A percentile compares a stretch with the other conserved stretches of the same genome.
Conservation (phyloP, 768 basidiomycete genomes). For the Hygrophorus pudorinus region DNA sequence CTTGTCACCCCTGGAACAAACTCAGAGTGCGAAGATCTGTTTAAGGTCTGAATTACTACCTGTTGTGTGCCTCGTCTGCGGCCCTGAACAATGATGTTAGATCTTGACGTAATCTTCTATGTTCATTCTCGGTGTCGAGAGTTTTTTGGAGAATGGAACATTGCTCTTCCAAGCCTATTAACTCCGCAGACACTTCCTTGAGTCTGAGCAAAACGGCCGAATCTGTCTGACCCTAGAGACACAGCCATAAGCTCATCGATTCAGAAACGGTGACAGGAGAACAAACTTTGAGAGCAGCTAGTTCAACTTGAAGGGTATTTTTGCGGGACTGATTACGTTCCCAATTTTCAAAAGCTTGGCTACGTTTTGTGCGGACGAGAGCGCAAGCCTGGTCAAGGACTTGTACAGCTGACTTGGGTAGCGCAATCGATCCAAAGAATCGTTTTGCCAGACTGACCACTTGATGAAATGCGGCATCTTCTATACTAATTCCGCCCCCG, state of each 20-base stretch:
- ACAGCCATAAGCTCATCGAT: too few relatives aligned
- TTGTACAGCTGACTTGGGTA: conserved; percentile 87
- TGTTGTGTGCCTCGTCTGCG: conserved; percentile 74
- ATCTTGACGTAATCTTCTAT: too few relatives aligned
- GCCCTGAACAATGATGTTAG: too few relatives aligned
- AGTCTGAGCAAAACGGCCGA: too few relatives aligned
- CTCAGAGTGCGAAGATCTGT: conserved; percentile 8
- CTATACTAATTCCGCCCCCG: conserved; percentile 61
- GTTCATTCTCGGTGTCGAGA: too few relatives aligned
- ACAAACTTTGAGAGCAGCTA: too few relatives aligned
- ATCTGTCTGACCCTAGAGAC: too few relatives aligned
- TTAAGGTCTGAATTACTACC: conserved; percentile 20
- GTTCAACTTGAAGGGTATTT: conserved; percentile 27
- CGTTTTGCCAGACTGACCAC: conserved; percentile 91
- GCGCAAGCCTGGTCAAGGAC: conserved; percentile 89
- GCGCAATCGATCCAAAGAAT: conserved; percentile 72
- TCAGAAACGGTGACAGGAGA: too few relatives aligned
- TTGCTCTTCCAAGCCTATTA: too few relatives aligned
- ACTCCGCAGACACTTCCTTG: too few relatives aligned
- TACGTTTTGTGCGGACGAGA: conserved; percentile 20
- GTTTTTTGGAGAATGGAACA: too few relatives aligned
- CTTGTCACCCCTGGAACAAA: conserved; percentile 33
- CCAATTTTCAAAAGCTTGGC: conserved; percentile 1
- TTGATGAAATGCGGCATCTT: conserved; percentile 78
- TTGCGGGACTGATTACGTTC: conserved; percentile 56